A percentile compares a stretch with the other conserved stretches of the same genome.
phyloP scores from a whole-genome alignment of 148 eudicot genomes.

The Vaccinium darrowii region DNA sequence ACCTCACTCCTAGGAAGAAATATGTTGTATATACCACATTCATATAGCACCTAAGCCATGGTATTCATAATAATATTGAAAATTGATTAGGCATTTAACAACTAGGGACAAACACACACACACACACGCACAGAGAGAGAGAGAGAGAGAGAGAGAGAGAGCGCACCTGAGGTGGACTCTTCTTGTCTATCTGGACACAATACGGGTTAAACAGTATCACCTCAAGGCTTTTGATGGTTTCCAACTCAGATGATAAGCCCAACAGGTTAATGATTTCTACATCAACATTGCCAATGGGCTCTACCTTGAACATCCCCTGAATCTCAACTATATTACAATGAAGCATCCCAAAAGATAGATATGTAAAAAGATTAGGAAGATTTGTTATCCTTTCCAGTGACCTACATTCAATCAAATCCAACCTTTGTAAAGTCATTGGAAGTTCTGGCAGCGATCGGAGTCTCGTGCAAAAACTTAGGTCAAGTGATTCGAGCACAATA shows the following conservation, averaged over 20 bases:
- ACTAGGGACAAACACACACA: too few relatives aligned
- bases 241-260: neutral
- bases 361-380: neutral
- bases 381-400: neutral
- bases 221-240: neutral
- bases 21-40: constrained; percentile 13
- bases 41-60: constrained; percentile 14
- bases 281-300: neutral
- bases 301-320: neutral
- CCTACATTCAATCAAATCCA: neutral
- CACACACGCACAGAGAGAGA: neutral
- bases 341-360: neutral
- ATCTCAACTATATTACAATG: neutral
- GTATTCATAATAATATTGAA: neutral
- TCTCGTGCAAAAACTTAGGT: neutral
- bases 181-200: too few relatives aligned
- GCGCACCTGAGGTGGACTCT: constrained; percentile 7
- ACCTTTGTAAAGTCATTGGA: neutral
- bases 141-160: constrained; percentile 10
- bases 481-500: neutral
- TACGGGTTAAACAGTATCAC: too few relatives aligned
- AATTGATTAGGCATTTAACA: too few relatives aligned
- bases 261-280: neutral
- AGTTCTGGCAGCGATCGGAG: neutral
- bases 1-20: constrained; percentile 10